A percentile compares a stretch with the other conserved stretches of the same genome.
phyloP scores from a whole-genome alignment of 164 flowering plant species.

The Vitis cinerea region DNA sequence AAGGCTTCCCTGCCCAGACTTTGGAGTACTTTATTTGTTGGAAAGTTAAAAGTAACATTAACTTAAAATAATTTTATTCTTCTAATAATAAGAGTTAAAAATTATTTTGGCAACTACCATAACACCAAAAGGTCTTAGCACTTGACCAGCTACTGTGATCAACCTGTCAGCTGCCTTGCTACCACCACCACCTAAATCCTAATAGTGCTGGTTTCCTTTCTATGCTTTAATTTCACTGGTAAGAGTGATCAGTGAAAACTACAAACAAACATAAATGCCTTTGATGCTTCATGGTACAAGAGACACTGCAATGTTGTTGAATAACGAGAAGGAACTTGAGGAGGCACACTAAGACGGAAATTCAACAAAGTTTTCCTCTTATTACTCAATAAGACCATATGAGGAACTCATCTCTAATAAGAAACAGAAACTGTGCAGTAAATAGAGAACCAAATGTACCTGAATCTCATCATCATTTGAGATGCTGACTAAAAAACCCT shows the following conservation, averaged over 20 bases:
- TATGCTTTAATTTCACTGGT: too few species aligned
- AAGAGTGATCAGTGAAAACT: too few species aligned
- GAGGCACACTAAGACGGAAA: not conserved
- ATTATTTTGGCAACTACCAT: too few species aligned
- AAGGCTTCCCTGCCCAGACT: too few species aligned
- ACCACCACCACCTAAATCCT: slow-evolving; percentile 1
- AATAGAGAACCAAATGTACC: slow-evolving; percentile 24
- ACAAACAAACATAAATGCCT: too few species aligned
- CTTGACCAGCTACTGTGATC: not conserved
- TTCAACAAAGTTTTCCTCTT: not conserved
- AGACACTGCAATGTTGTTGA: not conserved
- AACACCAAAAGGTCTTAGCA: not conserved
- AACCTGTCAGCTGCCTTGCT: not conserved
- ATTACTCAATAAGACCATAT: not conserved
- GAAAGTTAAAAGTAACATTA: too few species aligned
- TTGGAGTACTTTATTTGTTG: too few species aligned
- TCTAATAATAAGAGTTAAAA: too few species aligned
- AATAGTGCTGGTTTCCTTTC: not conserved
- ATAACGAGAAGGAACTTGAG: not conserved
- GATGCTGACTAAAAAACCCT: slow-evolving; percentile 46
- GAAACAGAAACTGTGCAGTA: slow-evolving; percentile 1
- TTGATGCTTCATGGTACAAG: too few species aligned
- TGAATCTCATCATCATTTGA: slow-evolving; percentile 52
- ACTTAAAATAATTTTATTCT: too few species aligned
- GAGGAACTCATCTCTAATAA: not conserved